Evolutionary conservation across 2,329 filamentous ascomycete genomes (phyloP).

Genomic region (Myriosclerotinia duriaeana): DNA sequence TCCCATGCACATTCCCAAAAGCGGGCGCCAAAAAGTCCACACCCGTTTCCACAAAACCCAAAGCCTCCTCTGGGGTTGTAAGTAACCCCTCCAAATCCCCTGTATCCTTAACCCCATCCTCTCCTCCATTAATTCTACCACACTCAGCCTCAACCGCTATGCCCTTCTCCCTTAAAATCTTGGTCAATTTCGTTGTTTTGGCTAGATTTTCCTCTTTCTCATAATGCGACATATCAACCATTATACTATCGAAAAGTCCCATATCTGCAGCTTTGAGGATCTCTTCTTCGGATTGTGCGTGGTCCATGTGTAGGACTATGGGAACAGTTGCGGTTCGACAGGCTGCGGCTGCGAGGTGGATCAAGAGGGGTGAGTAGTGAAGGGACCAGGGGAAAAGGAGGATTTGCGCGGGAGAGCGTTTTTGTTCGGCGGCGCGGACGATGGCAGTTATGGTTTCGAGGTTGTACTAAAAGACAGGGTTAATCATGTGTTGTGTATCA

Average conservation of each 20-base stretch:
- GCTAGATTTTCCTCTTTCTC: constrained; percentile 70
- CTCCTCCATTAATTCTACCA: constrained; percentile 68
- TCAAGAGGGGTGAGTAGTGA: constrained; percentile 55
- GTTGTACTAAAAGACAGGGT: constrained; percentile 52
- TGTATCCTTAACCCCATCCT: constrained; percentile 72
- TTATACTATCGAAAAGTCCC: constrained; percentile 66
- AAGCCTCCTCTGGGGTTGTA: constrained; percentile 61
- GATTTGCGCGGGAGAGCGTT: constrained; percentile 64
- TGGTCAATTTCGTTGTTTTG: constrained; percentile 57
- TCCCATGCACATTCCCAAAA: constrained; percentile 67
- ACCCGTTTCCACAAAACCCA: constrained; percentile 62
- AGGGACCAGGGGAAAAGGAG: constrained; percentile 72
- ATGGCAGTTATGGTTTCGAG: constrained; percentile 68
- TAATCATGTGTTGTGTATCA: neutral
- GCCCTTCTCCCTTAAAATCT: constrained; percentile 52
- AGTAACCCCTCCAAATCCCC: constrained; percentile 60
- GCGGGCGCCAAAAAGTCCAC: constrained; percentile 67
- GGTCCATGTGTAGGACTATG: constrained; percentile 64
- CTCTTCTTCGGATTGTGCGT: constrained; percentile 56
- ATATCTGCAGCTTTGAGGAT: constrained; percentile 58
- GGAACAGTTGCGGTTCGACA: constrained; percentile 57
- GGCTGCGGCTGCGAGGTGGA: constrained; percentile 57
- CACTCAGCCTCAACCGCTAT: constrained; percentile 69
- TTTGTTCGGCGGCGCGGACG: constrained; percentile 66
- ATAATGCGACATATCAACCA: constrained; percentile 76